These are phyloP conservation scores for Calvatia gigantea DNA, from an alignment of 768 basidiomycete genomes.

Conservation along the genomic window DNA sequence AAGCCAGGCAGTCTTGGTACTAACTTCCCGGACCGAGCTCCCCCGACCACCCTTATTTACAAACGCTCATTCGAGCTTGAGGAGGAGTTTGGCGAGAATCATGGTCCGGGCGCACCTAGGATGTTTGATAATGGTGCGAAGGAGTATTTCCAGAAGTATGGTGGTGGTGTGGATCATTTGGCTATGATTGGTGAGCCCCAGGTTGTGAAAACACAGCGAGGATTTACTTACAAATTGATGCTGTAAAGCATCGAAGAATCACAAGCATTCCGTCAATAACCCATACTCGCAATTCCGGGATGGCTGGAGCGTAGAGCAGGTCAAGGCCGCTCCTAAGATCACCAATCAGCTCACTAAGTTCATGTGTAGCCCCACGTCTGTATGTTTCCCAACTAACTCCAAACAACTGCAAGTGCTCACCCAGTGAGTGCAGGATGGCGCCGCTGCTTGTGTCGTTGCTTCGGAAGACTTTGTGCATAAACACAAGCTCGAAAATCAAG, in stretches of 20 bases:
- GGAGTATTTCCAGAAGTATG: conserved; percentile 77
- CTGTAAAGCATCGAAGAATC: conserved; percentile 71
- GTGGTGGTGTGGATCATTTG: conserved; percentile 60
- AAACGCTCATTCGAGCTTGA: conserved; percentile 48
- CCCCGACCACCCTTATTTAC: conserved; percentile 46
- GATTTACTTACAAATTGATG: neutral
- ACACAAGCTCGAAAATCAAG: conserved; percentile 78
- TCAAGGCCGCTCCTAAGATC: conserved; percentile 64
- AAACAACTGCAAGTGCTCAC: neutral
- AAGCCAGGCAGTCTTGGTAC: conserved; percentile 67
- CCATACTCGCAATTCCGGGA: conserved; percentile 85
- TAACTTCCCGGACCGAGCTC: conserved; percentile 52
- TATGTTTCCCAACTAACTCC: conserved; percentile 21
- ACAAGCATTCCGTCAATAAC: conserved; percentile 77
- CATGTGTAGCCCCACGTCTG: conserved; percentile 88
- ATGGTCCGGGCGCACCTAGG: conserved; percentile 66
- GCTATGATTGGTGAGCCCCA: conserved; percentile 66
- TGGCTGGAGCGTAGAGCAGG: conserved; percentile 72
- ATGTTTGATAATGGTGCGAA: conserved; percentile 74
- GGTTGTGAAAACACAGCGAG: neutral
- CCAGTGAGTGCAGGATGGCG: conserved; percentile 53
- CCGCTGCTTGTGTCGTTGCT: conserved; percentile 73
- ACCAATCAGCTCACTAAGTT: conserved; percentile 73
- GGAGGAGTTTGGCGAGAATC: conserved; percentile 51
- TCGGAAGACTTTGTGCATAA: conserved; percentile 75